phyloP scores from a whole-genome alignment of 2,329 filamentous ascomycete genomes.

The Cytospora mali region DNA sequence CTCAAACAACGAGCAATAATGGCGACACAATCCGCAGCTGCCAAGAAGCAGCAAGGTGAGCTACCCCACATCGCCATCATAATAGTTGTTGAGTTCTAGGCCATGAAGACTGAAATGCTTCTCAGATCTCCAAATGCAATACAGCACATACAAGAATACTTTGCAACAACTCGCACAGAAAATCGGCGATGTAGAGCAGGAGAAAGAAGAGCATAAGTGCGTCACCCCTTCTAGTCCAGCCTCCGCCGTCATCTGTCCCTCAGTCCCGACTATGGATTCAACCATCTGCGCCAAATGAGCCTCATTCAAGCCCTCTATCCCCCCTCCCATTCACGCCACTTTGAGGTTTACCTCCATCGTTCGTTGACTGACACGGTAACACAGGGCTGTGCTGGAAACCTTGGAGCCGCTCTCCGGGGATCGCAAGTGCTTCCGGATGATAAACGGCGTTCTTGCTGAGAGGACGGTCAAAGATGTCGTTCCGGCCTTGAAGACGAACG shows the following conservation, averaged over 20 bases:
- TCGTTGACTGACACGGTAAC: slow-evolving; percentile 23
- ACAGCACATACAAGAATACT: slow-evolving; percentile 74
- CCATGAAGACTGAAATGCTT: slow-evolving; percentile 4
- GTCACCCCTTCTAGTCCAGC: slow-evolving; percentile 40
- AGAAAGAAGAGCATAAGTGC: slow-evolving; percentile 97
- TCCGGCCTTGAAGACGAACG: slow-evolving; percentile 88
- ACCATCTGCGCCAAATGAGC: neutral
- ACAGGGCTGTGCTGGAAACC: slow-evolving; percentile 90
- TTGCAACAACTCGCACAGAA: slow-evolving; percentile 94
- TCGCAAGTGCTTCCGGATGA: slow-evolving; percentile 97
- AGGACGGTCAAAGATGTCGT: slow-evolving; percentile 91
- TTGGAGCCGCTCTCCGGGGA: slow-evolving; percentile 78
- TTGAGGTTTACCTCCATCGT: slow-evolving; percentile 27
- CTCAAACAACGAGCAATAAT: slow-evolving; percentile 39
- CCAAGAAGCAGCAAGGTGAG: slow-evolving; percentile 76
- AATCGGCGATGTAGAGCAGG: slow-evolving; percentile 96
- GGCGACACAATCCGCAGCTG: slow-evolving; percentile 55
- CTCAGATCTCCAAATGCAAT: slow-evolving; percentile 77
- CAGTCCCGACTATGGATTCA: neutral
- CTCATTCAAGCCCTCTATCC: neutral
- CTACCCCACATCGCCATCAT: neutral
- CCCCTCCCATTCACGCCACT: slow-evolving; percentile 24
- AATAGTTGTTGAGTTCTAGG: neutral
- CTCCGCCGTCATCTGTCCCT: slow-evolving; percentile 15
- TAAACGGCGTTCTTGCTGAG: slow-evolving; percentile 95